These are phyloP conservation scores for Cladochytrium replicatum DNA, from an alignment of 192 early-diverging fungal species.

Conservation along the genomic window DNA sequence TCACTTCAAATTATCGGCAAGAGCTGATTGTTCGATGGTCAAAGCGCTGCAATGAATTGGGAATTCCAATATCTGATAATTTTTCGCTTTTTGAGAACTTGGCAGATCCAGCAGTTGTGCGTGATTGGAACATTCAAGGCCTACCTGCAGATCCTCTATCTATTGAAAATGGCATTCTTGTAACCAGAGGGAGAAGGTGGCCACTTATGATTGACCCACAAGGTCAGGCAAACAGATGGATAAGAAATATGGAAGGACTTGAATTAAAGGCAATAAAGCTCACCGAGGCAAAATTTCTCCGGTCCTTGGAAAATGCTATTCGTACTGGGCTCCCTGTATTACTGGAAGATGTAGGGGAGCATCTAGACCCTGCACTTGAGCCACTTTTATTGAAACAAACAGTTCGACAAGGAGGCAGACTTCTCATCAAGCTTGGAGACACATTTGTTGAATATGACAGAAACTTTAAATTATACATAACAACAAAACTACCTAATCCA, in stretches of 20 bases:
- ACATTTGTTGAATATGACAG: slow-evolving; percentile 53
- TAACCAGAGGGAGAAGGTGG: slow-evolving; percentile 44
- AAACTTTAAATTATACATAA: slow-evolving; percentile 56
- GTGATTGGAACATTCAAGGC: slow-evolving; percentile 55
- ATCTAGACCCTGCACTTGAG: slow-evolving; percentile 51
- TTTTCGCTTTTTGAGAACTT: slow-evolving; percentile 41
- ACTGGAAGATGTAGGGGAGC: slow-evolving; percentile 54
- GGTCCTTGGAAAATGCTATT: slow-evolving; percentile 53
- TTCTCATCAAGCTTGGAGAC: slow-evolving; percentile 56
- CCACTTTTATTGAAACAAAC: slow-evolving; percentile 52
- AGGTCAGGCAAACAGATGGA: slow-evolving; percentile 55
- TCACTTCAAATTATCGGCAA: slow-evolving; percentile 40
- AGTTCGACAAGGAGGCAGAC: slow-evolving; percentile 43
- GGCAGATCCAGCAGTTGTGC: slow-evolving; percentile 42
- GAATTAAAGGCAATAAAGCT: slow-evolving; percentile 45
- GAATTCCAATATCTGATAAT: slow-evolving; percentile 45
- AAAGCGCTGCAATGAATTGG: slow-evolving; percentile 34
- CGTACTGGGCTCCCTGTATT: slow-evolving; percentile 46
- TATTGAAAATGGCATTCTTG: slow-evolving; percentile 51
- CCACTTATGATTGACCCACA: slow-evolving; percentile 54
- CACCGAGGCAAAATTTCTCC: slow-evolving; percentile 45
- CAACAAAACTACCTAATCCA: slow-evolving; percentile 51
- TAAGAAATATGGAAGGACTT: slow-evolving; percentile 41
- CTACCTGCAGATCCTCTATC: slow-evolving; percentile 47
- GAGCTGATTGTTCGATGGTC: slow-evolving; percentile 40